These are phyloP conservation scores for Priceomyces castillae DNA, from an alignment of 805 yeast genomes.

Conservation along the genomic window DNA sequence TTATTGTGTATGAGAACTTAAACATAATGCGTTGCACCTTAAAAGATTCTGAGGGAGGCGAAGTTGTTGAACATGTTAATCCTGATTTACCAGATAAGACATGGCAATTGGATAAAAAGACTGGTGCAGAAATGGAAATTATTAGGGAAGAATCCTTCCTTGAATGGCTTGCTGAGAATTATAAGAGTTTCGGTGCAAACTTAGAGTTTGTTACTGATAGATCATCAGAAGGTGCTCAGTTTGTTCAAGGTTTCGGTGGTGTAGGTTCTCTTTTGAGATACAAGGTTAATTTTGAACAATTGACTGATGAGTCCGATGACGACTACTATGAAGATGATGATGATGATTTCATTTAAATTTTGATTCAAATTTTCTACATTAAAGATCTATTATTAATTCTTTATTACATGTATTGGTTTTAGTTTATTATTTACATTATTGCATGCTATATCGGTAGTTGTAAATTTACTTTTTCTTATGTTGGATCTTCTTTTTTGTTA, in stretches of 20 bases:
- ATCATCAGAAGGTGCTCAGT: conserved; percentile 98
- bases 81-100: conserved; percentile 75
- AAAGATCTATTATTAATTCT: background rate
- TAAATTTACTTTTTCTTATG: conserved; percentile 1
- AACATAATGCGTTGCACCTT: conserved; percentile 79
- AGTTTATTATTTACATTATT: background rate
- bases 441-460: conserved; percentile 1
- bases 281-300: conserved; percentile 94
- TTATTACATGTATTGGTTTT: background rate
- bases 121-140: conserved; percentile 91
- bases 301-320: conserved; percentile 84
- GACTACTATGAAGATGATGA: conserved; percentile 78
- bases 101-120: conserved; percentile 72
- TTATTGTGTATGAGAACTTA: conserved; percentile 91
- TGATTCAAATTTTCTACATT: background rate
- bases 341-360: conserved; percentile 41
- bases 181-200: conserved; percentile 89
- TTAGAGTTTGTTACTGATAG: conserved; percentile 95
- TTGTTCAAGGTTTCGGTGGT: conserved; percentile 98
- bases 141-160: conserved; percentile 80
- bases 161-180: conserved; percentile 98
- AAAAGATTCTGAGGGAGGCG: conserved; percentile 79
- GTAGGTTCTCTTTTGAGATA: conserved; percentile 95
- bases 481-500: background rate
- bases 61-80: conserved; percentile 66